Base-by-base conservation (phyloP, 1,139 yeast species). In the Debaryomyces fabryi region DNA sequence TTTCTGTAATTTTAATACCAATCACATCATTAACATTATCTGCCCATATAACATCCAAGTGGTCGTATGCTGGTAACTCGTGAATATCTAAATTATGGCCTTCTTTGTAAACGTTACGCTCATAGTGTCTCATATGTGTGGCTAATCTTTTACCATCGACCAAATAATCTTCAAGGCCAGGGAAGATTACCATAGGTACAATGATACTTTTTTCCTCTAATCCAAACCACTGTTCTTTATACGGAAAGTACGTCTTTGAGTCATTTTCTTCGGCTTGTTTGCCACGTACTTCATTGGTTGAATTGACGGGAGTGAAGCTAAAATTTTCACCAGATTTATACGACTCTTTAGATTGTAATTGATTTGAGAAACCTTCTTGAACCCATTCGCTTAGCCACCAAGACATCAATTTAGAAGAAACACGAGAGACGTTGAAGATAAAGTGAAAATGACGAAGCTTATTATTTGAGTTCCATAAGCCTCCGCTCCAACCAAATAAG, bases 401-500 rank as follows among this genome's bases (percentile, higher is more conserved):
- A 46, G 80, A 77, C 96, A 93, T 90, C 53, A 89, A 74, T 56
- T 84, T 83, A 2, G 90, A 76, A 24, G 95, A 86, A 9, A 90
- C 87, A 62, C 81, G 87, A 4, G 88, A 87, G 0, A 96, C 96
- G n/a, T 95, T 87, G 64, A 88, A 91, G 10, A 90, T 67, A 56
- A 92, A 88, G 68, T 88, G 92, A 43, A 91, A 73, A 52, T 81
- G 81, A 61, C 92, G 75, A 29, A 88, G 71, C 27, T 78, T 72
- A 21, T 69, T 71, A 61, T 90, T 86, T 12, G 57, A 52, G 42
- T 71, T 71, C 97, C 97, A 93, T 42, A 87, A 74, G 6, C 67
- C 66, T 54, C 89, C 95, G 58, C 78, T 82, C 98, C 98, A 93
- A 40, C 86, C 88, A 63, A 93, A 89, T 51, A 93, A 69, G 61